Base-by-base conservation (phyloP, 805 yeast species). In the Vanderwaltozyma verrucispora region DNA sequence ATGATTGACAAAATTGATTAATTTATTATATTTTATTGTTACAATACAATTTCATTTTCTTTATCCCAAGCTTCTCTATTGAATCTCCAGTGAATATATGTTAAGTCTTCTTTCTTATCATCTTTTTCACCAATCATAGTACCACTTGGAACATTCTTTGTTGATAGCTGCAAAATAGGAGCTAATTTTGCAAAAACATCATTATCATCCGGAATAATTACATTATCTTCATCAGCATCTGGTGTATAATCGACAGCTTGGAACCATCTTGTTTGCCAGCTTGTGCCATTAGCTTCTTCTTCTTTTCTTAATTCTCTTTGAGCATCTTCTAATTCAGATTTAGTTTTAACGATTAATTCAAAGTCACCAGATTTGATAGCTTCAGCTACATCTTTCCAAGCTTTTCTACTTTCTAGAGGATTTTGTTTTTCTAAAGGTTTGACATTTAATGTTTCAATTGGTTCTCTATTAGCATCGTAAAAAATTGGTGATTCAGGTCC, bases 301-400 rank as follows among this genome's bases (percentile, higher is more conserved):
- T 66, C 59, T 62, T 75, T 77, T 58, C 98, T 76, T 60, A 81
- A 57, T 37, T 77, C 88, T 56, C 98, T 78, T 67, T 92, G 96
- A 21, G 69, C 74, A 55, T 84, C 82, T 66, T 92, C 98, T 48
- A 92, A 72, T 57, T 68, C 64, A 13, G 88, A 68, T 68, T 92
- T 92, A 51, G 82, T 83, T 44, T 67, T 65, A 53, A 79, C 79
- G 48, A 89, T 87, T 44, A 71, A 63, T 49, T 85, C 86, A 60
- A 74, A 84, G 58, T 88, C 81, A 32, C 92, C 83, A 18, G 65
- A 62, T 42, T 71, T 74, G 50, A 87, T 81, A 15, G 98, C 97
- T 10, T 71, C 85, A 1, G 96, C 95, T 19, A 92, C 97, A 46
- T 76, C 73, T 35, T 57, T 51, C 98, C 98, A 92, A n/a, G 97